A percentile compares a stretch with the other conserved stretches of the same genome.
Conservation (phyloP, 441 rosid genomes). For the Adansonia rubrostipa region DNA sequence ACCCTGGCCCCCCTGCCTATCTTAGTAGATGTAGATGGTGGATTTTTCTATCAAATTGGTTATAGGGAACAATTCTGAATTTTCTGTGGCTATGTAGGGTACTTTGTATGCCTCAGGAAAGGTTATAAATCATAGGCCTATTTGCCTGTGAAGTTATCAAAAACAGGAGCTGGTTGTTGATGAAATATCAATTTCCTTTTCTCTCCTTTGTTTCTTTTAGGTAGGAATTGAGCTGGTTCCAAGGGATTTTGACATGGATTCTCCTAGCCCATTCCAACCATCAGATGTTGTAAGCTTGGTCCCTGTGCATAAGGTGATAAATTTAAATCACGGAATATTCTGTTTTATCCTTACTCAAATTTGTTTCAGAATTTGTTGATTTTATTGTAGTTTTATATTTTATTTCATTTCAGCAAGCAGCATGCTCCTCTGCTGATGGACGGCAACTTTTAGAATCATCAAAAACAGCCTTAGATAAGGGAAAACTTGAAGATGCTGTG, state of each 20-base stretch:
- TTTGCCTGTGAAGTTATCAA: background rate
- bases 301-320: slow-evolving; percentile 70
- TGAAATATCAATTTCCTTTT: slow-evolving; percentile 19
- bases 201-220: slow-evolving; percentile 35
- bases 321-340: slow-evolving; percentile 3
- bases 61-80: background rate
- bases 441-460: slow-evolving; percentile 79
- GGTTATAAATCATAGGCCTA: too few species aligned
- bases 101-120: slow-evolving; percentile 17
- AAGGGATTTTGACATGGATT: slow-evolving; percentile 76
- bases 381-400: slow-evolving; percentile 16
- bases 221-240: slow-evolving; percentile 76
- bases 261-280: slow-evolving; percentile 62
- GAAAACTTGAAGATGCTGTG: slow-evolving; percentile 86
- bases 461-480: slow-evolving; percentile 79
- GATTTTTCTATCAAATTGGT: slow-evolving; percentile 4
- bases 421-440: slow-evolving; percentile 85
- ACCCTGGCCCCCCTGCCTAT: background rate
- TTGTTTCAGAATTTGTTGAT: slow-evolving; percentile 25
- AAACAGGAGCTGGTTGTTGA: background rate
- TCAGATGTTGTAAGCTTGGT: slow-evolving; percentile 68
- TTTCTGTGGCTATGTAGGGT: slow-evolving; percentile 1
- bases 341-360: slow-evolving; percentile 9
- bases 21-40: slow-evolving; percentile 17
- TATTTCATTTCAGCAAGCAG: slow-evolving; percentile 55